Evolutionary conservation across 441 rosid genomes (phyloP), one percentile per base, ranked within the genome.

Genomic region (Lepidium campestre): DNA sequence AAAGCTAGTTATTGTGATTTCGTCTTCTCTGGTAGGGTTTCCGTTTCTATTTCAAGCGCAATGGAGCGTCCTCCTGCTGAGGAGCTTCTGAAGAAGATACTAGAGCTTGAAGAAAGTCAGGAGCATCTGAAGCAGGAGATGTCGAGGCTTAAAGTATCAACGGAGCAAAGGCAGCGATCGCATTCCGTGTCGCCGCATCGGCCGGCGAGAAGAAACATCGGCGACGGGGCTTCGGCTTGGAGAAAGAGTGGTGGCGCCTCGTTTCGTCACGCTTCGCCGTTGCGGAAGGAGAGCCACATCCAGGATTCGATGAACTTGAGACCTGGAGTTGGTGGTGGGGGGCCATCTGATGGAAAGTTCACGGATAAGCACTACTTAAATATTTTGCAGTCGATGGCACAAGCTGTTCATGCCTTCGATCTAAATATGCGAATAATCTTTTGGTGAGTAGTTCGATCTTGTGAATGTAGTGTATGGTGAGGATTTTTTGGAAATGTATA

Each of bases 321-420:
- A 35, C 69, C 50, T 61, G 76, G 64, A 46, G 49, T 54, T 19
- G 75, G 36, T 13, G 71, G 17, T 8, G 59, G 63, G 3, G 89
- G 90, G 25, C 86, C 95, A 6, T 74, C 91, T 20, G 78, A 80
- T 3, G 78, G 87, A 35, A 85, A 85, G 55, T 87, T 91, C 64
- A 74, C 85, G 1, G 85, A 91, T 57, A 80, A 67, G 17, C 95
- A 91, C 67, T 91, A 82, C 81, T 78, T 89, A 79, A 93, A 86
- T 72, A 93, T 93, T 31, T 82, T 93, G 75, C 96, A 93, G 81
- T 85, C 91, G 12, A 84, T 93, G 97, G 96, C 95, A 37, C 99
- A 93, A 61, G 77, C 96, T 50, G 93, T 93, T 77, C 95, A 93
- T 75, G 89, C 90, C 54, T 76, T 80, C 56, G 95, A 86, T 78